Evolutionary conservation across 345 rosid species (phyloP).

Genomic region (Rhodomyrtus tomentosa): DNA sequence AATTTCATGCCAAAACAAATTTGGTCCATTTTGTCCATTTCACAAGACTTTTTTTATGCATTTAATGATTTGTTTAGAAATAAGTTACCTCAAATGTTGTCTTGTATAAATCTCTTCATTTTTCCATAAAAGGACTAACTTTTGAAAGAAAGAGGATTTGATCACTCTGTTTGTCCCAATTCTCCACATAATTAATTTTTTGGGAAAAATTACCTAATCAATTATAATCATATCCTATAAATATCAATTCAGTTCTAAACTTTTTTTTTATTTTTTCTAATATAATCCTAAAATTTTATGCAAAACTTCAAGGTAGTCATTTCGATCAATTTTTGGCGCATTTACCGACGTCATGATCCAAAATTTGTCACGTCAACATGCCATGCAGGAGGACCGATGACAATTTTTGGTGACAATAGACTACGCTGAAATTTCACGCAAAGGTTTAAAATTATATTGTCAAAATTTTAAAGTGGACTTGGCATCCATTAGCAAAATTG

Average conservation of each 20-base stretch:
- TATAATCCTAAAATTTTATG: neutral
- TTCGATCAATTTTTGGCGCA: fast-evolving
- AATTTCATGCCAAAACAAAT: neutral
- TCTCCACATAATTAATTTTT: neutral
- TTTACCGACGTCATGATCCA: fast-evolving
- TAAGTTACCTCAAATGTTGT: neutral
- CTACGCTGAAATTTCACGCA: neutral
- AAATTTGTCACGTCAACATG: fast-evolving
- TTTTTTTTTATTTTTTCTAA: neutral
- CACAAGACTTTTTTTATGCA: neutral
- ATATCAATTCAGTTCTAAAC: neutral
- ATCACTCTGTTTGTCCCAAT: neutral
- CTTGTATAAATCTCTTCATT: neutral
- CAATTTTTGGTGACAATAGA: neutral
- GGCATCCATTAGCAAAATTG: too few relatives aligned
- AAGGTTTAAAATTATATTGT: neutral
- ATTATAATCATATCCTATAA: neutral
- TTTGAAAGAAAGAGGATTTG: neutral
- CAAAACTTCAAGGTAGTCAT: neutral
- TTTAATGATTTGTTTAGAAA: neutral
- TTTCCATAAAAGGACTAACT: neutral
- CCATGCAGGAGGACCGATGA: fast-evolving
- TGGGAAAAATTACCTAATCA: neutral
- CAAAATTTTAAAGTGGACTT: neutral
- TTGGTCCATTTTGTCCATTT: neutral